Base-by-base conservation (phyloP, 441 rosid species). In the Erodium moschatum region DNA sequence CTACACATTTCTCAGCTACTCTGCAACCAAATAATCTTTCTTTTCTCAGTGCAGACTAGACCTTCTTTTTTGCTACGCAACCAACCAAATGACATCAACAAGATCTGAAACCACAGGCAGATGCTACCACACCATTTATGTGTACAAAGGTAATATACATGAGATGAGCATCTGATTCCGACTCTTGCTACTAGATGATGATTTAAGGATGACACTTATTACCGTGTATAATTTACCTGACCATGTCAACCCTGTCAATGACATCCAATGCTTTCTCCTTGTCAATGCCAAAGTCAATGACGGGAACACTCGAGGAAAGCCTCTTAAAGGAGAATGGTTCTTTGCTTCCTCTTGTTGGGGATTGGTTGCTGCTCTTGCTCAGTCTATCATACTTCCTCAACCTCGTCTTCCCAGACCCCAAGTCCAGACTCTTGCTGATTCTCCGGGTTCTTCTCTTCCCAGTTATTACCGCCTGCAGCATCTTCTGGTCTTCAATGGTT, bases 401-500 rank as follows among this genome's bases (percentile, higher is more conserved):
- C 67, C 73, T 78, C n/a, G 69, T 66, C 20, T 74, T 79, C 76
- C 75, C 80, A 29, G 66, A 67, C 65, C 84, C 87, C 0, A 84
- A 86, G 71, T 87, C 92, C 50, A 74, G 79, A 69, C 88, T 85
- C 80, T 85, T 86, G 76, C 89, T 87, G 62, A 76, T 76, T 69
- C 81, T 80, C 18, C 18, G 77, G 66, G 35, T 50, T 61, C 74
- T 74, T 67, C 72, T 75, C 60, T 72, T 83, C 72, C 50, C 70
- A 72, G 70, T 24, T 24, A 24, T 67, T 31, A 67, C 74, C 42
- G 80, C 80, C 68, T 77, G 72, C 70, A 86, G 50, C 78, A 82
- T 69, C 56, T 80, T 75, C 67, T 65, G 70, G 33, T 87, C 92
- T 58, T 84, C 87, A 1, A 29, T 12, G 7, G 86, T 83, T 70